These are phyloP conservation scores for Gyrodon lividus DNA, from an alignment of 768 basidiomycete genomes.

Conservation along the genomic window DNA sequence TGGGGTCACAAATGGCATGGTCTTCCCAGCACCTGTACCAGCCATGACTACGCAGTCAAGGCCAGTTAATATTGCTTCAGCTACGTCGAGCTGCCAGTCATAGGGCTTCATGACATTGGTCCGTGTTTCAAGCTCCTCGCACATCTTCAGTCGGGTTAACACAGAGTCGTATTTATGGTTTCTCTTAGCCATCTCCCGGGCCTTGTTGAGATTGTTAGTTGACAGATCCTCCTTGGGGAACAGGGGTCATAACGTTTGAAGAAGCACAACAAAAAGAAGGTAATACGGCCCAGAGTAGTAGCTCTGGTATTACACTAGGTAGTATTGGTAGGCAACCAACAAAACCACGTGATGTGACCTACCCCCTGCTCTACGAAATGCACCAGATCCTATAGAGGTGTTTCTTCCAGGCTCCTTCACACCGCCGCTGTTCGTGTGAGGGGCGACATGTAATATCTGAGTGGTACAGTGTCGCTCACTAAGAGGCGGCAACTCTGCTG, in stretches of 20 bases:
- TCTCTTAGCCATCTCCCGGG: not conserved
- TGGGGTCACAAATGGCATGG: constrained; percentile 17
- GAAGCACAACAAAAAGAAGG: not conserved
- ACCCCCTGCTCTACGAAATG: no score
- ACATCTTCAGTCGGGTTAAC: constrained; percentile 14
- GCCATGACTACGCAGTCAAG: constrained; percentile 4
- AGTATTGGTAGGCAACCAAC: no score
- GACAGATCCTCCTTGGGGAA: not conserved
- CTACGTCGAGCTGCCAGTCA: constrained; percentile 13
- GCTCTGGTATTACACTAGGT: no score
- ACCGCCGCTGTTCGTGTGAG: no score
- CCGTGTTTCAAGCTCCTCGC: not conserved
- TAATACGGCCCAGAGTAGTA: no score
- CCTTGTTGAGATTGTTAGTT: not conserved
- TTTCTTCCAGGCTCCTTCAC: no score
- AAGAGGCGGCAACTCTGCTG: no score
- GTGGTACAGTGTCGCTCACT: no score
- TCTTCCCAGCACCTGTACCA: constrained; percentile 12
- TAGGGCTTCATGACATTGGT: constrained; percentile 4
- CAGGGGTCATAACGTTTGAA: not conserved
- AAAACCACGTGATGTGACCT: no score
- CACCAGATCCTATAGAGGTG: no score
- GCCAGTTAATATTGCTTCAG: constrained; percentile 13
- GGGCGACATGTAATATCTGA: no score
- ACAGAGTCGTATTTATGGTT: not conserved